Evolutionary conservation across 2,329 filamentous ascomycete species (phyloP).

Genomic region (Fusarium sp.): DNA sequence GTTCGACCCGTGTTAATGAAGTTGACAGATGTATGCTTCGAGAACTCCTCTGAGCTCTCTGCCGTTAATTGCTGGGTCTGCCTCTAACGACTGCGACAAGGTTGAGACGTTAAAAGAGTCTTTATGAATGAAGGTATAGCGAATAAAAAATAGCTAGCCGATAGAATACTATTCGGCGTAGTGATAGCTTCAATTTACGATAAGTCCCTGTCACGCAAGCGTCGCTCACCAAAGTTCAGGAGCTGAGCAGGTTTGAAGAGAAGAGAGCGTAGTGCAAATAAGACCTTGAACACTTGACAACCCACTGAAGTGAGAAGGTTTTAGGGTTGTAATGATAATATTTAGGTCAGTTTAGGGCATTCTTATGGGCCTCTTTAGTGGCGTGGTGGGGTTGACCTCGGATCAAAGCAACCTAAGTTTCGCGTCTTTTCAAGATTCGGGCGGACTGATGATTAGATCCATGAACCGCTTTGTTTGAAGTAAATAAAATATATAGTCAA

Average conservation of each 20-base stretch:
- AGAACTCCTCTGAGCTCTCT: too few species aligned
- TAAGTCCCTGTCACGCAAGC: accelerated
- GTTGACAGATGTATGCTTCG: too few species aligned
- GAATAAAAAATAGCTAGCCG: not conserved
- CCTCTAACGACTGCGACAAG: too few species aligned
- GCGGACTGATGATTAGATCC: not conserved
- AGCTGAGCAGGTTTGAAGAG: not conserved
- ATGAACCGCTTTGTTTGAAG: too few species aligned
- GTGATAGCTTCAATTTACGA: not conserved
- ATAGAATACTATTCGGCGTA: too few species aligned
- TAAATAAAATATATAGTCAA: not conserved
- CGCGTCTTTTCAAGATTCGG: not conserved
- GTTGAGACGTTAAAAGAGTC: too few species aligned
- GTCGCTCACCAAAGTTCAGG: not conserved
- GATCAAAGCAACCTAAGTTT: not conserved
- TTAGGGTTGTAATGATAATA: not conserved
- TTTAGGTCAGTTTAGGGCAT: not conserved
- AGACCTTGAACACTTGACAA: too few species aligned
- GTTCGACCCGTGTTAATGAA: too few species aligned
- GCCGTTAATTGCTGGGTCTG: too few species aligned
- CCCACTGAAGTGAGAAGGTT: too few species aligned
- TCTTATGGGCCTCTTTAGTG: not conserved
- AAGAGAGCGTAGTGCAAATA: not conserved
- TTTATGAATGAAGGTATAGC: not conserved
- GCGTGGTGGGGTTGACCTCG: not conserved